Conservation (phyloP, 768 basidiomycete species). For the Amyloporia xantha region DNA sequence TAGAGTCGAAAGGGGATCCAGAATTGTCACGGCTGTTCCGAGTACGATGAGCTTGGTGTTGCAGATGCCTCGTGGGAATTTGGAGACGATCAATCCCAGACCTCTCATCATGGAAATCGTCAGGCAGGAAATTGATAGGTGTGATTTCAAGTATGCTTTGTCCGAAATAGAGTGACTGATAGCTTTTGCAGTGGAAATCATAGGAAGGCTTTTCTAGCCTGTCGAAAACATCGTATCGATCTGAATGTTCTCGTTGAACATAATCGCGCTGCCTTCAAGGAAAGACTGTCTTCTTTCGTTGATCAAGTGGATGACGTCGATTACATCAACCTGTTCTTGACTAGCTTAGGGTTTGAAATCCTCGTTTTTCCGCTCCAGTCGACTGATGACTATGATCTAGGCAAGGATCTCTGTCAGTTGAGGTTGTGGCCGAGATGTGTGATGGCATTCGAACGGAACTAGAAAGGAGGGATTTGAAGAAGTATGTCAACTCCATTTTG, state of each 20-base stretch:
- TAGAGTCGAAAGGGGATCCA: slow-evolving; percentile 82
- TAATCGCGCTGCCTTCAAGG: slow-evolving; percentile 59
- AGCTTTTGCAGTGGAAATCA: slow-evolving; percentile 68
- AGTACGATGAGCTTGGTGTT: slow-evolving; percentile 85
- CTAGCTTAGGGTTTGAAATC: slow-evolving; percentile 63
- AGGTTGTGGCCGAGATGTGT: slow-evolving; percentile 62
- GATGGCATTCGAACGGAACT: slow-evolving; percentile 69
- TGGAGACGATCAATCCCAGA: slow-evolving; percentile 92
- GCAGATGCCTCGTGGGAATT: slow-evolving; percentile 96
- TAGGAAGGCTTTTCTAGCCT: slow-evolving; percentile 83
- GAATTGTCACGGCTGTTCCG: slow-evolving; percentile 84
- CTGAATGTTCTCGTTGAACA: slow-evolving; percentile 85
- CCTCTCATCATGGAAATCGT: slow-evolving; percentile 87
- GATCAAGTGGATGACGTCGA: slow-evolving; percentile 88
- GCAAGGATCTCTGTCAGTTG: slow-evolving; percentile 50
- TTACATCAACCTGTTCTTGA: slow-evolving; percentile 87
- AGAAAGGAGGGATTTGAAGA: slow-evolving; percentile 61
- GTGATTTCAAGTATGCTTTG: too few relatives aligned
- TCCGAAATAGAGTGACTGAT: too few relatives aligned
- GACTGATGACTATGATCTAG: slow-evolving; percentile 29
- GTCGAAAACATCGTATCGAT: slow-evolving; percentile 91
- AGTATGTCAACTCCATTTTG: slow-evolving; percentile 85
- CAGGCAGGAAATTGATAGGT: slow-evolving; percentile 68
- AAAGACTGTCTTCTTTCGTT: slow-evolving; percentile 58
- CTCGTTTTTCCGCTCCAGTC: not conserved